Base-by-base conservation (phyloP, 148 eudicot species). In the Silene conica region DNA sequence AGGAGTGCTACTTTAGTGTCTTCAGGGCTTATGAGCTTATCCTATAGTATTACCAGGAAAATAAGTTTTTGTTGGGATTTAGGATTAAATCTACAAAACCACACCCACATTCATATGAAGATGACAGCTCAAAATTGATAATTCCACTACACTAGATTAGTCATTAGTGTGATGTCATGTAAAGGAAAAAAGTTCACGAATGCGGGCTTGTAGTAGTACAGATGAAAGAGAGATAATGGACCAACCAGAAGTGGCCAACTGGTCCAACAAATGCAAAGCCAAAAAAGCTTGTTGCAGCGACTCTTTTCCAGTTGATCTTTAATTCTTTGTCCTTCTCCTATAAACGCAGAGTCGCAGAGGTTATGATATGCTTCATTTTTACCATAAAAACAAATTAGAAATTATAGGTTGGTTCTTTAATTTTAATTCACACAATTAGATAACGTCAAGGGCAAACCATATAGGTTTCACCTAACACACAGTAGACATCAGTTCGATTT, bases 181-280 rank as follows among this genome's bases (percentile, higher is more conserved):
- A 28, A 57, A 48, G 20, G 18, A 45, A 20, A 82, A 58, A 59
- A 18, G 12, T 41, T n/a, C 10, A 18, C 43, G 7, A 38, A 5
- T 11, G 52, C 14, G 19, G 5, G 69, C 6, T 38, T 65, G 14
- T 41, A 65, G 50, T 18, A 38, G 13, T 18, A 31, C 46, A 63
- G 46, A 66, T 66, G 50, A 5, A n/a, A 66, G 22, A 25, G 19
- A 22, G 15, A 66, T 23, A 23, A 55, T 10, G 34, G 56, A 88
- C 95, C 80, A 70, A 93, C 98, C 95, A 93, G 84, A 86, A 93
- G 83, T 93, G 98, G 77, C 97, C 98, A 58, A 89, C 92, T 60
- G 98, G 98, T 80, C 98, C 97, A 82, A 93, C 87, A 83, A 93
- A 93, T 77, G 82, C 97, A 81, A 91, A 86, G 50, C 98, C 98